Evolutionary conservation across 1,284 basidiomycete species (phyloP), one percentile per base, ranked within the genome.

Genomic region (Ganoderma lingzhi): DNA sequence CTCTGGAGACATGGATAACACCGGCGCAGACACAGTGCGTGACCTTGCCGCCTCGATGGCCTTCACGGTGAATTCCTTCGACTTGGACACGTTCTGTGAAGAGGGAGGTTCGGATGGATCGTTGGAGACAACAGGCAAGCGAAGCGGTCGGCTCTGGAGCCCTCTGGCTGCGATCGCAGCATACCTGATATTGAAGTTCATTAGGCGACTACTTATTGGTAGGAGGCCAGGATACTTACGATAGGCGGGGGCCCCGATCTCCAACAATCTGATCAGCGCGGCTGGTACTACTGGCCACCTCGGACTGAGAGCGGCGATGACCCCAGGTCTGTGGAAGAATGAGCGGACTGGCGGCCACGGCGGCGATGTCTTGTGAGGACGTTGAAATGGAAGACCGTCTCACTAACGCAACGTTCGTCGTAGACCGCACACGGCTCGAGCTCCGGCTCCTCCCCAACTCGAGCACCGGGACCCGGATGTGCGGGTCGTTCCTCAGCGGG

Each of bases 361-460:
- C 19, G 56, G 35, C 17, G 35, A 59, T 32, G 35, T 37, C 56
- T 23, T 39, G 56, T 8, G 35, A n/a, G 3, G 35, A 39, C 19
- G 56, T 3, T 19, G 56, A 59, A 10, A 59, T 12, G 35, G 56
- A 59, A 10, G 56, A 32, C 19, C 6, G 19, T 10, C 35, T 35
- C 35, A 59, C 63, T 10, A 65, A 35, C 14, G 10, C 41, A 37
- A 65, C 55, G n/a, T 58, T 48, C 14, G 56, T 65, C 8, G 64
- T 65, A 0, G 37, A 19, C 12, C 35, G 42, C 12, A 23, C 10
- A 23, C 19, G n/a, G 12, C 44, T 17, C 23, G 45, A 42, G 28
- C 63, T 58, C 19, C 70, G 67, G 42, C 70, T 71, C 6, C 70
- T 63, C 17, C 60, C 61, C 14, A 69, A n/a, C 60, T 71, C 68